Evolutionary conservation across 2,329 filamentous ascomycete species (phyloP).

Genomic region (Helotiales sp.): DNA sequence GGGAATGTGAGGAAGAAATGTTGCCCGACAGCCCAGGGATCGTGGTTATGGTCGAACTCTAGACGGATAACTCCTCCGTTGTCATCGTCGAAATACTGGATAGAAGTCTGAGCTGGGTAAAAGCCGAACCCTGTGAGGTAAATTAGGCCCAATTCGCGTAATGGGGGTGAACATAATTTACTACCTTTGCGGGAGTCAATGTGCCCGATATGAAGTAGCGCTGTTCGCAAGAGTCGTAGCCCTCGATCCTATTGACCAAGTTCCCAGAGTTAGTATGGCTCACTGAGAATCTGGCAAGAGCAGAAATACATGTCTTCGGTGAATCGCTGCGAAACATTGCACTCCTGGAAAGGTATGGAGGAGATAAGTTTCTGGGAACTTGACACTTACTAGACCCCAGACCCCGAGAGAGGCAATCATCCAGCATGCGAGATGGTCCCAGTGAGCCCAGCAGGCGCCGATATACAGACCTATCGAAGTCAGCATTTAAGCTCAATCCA

Average conservation of each 20-base stretch:
- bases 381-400: too few relatives aligned
- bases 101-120: constrained; percentile 48
- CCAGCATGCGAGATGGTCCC: constrained; percentile 67
- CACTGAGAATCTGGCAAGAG: too few relatives aligned
- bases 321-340: too few relatives aligned
- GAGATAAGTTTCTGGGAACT: too few relatives aligned
- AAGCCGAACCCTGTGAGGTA: constrained; percentile 50
- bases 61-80: constrained; percentile 65
- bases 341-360: too few relatives aligned
- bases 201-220: constrained; percentile 60
- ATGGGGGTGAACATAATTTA: neutral
- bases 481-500: neutral
- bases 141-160: constrained; percentile 9
- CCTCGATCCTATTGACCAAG: too few relatives aligned
- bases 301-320: too few relatives aligned
- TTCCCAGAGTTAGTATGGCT: too few relatives aligned
- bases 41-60: constrained; percentile 68
- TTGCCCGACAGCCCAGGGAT: constrained; percentile 65
- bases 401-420: constrained; percentile 65
- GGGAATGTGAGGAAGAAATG: constrained; percentile 80
- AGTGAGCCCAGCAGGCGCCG: constrained; percentile 75
- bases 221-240: constrained; percentile 57
- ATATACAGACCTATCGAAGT: constrained; percentile 58
- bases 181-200: constrained; percentile 37
- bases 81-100: constrained; percentile 50